phyloP scores from a whole-genome alignment of 768 basidiomycete species.

The Saitozyma sp. region DNA sequence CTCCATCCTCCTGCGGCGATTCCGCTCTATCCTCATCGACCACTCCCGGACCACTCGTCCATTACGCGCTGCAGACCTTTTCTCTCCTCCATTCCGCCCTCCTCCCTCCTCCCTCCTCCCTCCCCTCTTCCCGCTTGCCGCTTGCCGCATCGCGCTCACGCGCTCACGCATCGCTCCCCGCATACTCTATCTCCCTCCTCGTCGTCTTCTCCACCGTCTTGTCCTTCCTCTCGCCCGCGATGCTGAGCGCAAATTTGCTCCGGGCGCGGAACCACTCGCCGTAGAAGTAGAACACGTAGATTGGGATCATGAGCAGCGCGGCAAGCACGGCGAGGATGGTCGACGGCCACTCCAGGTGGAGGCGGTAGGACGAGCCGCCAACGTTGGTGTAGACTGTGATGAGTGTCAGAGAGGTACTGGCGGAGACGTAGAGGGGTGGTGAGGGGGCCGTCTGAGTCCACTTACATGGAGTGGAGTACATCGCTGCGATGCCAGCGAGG shows the following conservation, averaged over 20 bases:
- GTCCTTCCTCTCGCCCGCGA: slow-evolving; percentile 27
- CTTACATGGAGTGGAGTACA: slow-evolving; percentile 37
- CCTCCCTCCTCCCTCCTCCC: too few species aligned
- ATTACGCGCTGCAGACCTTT: too few species aligned
- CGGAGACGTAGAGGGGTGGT: not conserved
- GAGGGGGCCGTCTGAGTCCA: not conserved
- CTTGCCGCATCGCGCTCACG: too few species aligned
- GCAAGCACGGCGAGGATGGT: slow-evolving; percentile 38
- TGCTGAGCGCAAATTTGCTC: slow-evolving; percentile 32
- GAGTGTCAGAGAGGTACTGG: not conserved
- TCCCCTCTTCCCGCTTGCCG: too few species aligned
- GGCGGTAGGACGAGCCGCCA: slow-evolving; percentile 18
- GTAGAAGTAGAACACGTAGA: slow-evolving; percentile 38
- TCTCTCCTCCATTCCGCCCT: too few species aligned
- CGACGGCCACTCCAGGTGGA: slow-evolving; percentile 35
- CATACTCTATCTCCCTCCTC: not conserved
- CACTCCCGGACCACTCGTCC: too few species aligned
- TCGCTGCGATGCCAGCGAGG: slow-evolving; percentile 43
- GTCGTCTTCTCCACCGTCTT: not conserved
- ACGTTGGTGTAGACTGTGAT: slow-evolving; percentile 30
- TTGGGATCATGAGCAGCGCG: slow-evolving; percentile 31
- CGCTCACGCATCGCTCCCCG: too few species aligned
- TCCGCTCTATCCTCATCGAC: too few species aligned
- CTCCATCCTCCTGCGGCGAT: too few species aligned
- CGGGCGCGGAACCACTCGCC: slow-evolving; percentile 32